phyloP scores from a whole-genome alignment of 768 basidiomycete genomes.

The Kwoniella newhampshirensis region DNA sequence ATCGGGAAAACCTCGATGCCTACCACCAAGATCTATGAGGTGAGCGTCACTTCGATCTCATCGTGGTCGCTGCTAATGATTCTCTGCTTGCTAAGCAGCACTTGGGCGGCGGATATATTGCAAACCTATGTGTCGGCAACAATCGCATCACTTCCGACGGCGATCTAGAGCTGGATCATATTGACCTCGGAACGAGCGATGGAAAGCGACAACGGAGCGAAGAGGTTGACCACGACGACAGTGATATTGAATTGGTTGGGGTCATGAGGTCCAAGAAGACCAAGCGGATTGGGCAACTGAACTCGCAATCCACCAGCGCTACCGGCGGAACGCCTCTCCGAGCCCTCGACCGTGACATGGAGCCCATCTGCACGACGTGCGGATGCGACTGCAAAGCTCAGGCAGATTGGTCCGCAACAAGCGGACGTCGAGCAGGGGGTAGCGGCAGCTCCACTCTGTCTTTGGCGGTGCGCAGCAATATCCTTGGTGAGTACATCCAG shows the following conservation, averaged over 20 bases:
- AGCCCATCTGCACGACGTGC: background rate
- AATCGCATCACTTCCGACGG: too few relatives aligned
- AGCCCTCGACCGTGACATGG: background rate
- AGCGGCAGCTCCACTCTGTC: slow-evolving; percentile 10
- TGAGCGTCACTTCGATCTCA: background rate
- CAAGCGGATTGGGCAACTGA: too few relatives aligned
- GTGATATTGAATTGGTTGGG: background rate
- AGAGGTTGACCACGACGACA: too few relatives aligned
- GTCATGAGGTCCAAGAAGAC: background rate
- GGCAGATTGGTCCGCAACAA: background rate
- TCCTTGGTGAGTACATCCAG: slow-evolving; percentile 17
- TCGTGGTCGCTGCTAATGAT: background rate
- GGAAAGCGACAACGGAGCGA: too few relatives aligned
- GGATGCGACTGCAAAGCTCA: slow-evolving; percentile 1
- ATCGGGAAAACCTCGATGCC: too few relatives aligned
- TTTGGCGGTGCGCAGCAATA: slow-evolving; percentile 10
- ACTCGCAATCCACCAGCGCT: too few relatives aligned
- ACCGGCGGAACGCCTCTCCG: background rate
- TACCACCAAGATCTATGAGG: background rate
- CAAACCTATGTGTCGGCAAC: too few relatives aligned
- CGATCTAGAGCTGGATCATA: too few relatives aligned
- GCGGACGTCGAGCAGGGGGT: background rate
- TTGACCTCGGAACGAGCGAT: too few relatives aligned
- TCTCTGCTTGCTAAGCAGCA: too few relatives aligned
- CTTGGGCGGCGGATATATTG: too few relatives aligned